Conservation (phyloP, 495 filamentous ascomycete genomes). For the Filosporella fistucella region DNA sequence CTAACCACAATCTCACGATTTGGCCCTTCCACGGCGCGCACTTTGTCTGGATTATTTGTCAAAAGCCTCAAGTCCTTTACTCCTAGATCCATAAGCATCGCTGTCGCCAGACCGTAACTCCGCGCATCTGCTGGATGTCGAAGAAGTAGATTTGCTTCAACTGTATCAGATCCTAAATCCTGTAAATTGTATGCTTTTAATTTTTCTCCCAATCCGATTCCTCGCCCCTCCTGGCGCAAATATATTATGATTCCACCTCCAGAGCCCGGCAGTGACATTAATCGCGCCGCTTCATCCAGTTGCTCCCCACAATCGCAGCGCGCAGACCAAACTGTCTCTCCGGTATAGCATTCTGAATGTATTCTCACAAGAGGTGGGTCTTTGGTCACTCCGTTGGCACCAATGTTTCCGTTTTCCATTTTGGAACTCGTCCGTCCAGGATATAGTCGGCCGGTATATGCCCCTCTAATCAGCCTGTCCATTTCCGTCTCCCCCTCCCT, state of each 20-base stretch:
- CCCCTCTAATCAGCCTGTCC: conserved; percentile 92
- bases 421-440: conserved; percentile 76
- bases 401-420: conserved; percentile 8
- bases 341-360: conserved; percentile 98
- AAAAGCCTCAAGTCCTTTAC: conserved; percentile 72
- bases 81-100: conserved; percentile 85
- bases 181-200: conserved; percentile 98
- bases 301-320: conserved; percentile 98
- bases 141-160: conserved; percentile 88
- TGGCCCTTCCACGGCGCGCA: conserved; percentile 88
- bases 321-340: conserved; percentile 96
- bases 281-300: conserved; percentile 87
- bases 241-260: conserved; percentile 91
- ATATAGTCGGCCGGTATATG: conserved; percentile 82
- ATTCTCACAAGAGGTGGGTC: conserved; percentile 77
- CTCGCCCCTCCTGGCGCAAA: conserved; percentile 90
- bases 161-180: conserved; percentile 90
- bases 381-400: conserved; percentile 1
- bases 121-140: conserved; percentile 92
- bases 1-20: conserved; percentile 82
- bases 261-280: conserved; percentile 80
- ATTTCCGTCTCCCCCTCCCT: conserved; percentile 88
- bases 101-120: conserved; percentile 90
- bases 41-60: conserved; percentile 97
- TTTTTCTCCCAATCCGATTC: conserved; percentile 92